These are phyloP conservation scores for Camellia oleifera DNA, from an alignment of 179 eudicot species.

Conservation along the genomic window DNA sequence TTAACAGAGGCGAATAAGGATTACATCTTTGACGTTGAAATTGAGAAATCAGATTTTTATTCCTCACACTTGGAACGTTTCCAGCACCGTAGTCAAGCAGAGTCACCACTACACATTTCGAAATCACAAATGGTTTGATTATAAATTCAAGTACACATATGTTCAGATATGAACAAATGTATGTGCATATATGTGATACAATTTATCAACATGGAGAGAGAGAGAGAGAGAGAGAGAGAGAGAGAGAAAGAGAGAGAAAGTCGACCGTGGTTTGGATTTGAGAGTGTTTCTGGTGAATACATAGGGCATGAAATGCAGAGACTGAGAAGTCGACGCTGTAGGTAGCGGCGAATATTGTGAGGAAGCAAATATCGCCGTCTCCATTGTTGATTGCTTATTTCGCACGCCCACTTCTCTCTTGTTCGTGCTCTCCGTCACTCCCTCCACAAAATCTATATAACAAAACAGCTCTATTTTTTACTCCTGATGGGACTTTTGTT, in stretches of 20 bases:
- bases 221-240: constrained; percentile 12
- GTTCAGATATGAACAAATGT: neutral
- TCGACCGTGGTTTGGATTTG: constrained; percentile 28
- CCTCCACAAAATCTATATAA: too few species aligned
- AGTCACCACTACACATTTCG: constrained; percentile 60
- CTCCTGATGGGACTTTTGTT: too few species aligned
- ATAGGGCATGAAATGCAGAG: constrained; percentile 17
- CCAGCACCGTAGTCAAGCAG: constrained; percentile 98
- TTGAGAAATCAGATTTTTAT: constrained; percentile 77
- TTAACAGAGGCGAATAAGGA: neutral
- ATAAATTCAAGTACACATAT: neutral
- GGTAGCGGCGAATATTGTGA: constrained; percentile 16
- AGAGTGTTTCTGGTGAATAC: constrained; percentile 15
- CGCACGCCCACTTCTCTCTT: neutral
- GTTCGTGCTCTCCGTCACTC: neutral
- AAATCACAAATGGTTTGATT: neutral
- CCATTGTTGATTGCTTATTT: constrained; percentile 17
- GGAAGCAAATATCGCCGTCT: constrained; percentile 28
- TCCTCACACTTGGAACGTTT: constrained; percentile 89
- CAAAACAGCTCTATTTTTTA: too few species aligned
- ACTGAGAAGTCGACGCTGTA: constrained; percentile 17
- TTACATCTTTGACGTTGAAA: constrained; percentile 71
- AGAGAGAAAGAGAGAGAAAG: constrained; percentile 22
- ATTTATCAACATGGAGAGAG: neutral
- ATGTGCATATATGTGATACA: neutral